Percentiles rank a stretch among this genome's conserved stretches.
These are phyloP conservation scores for Cryptococcus jaspeensis DNA, from an alignment of 1,284 basidiomycete genomes.

Conservation along the genomic window DNA sequence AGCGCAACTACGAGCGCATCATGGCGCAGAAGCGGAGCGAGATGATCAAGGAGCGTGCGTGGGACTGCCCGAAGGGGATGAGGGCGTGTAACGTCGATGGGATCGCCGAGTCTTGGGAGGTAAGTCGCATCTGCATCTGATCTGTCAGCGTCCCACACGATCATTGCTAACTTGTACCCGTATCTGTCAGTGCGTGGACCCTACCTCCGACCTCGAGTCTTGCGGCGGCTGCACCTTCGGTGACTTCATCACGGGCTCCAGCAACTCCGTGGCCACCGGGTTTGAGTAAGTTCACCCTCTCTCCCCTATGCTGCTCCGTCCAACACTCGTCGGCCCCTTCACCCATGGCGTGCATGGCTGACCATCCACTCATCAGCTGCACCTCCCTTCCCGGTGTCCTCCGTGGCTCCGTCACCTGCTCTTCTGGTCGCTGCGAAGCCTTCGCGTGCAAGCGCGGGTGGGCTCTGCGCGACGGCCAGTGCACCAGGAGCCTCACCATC, in stretches of 20 bases:
- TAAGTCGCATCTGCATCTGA: no score
- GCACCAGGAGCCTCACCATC: not conserved
- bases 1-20: not conserved
- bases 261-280: constrained; percentile 10
- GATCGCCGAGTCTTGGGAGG: constrained; percentile 12
- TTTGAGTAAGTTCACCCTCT: constrained; percentile 5
- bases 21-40: not conserved
- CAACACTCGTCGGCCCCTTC: not conserved
- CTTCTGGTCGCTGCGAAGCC: constrained; percentile 6
- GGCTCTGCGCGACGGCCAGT: constrained; percentile 8
- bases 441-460: constrained; percentile 16
- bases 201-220: constrained; percentile 12
- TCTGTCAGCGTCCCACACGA: no score
- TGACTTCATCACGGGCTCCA: constrained; percentile 2
- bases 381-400: constrained; percentile 12
- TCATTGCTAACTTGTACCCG: not conserved
- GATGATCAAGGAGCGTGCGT: constrained; percentile 6
- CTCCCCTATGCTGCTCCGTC: not conserved
- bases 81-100: constrained; percentile 12
- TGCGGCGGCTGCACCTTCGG: constrained; percentile 10
- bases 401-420: constrained; percentile 13
- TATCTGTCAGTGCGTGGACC: constrained; percentile 3
- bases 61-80: constrained; percentile 14
- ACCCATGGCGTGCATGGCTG: not conserved
- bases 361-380: no score